phyloP scores from a whole-genome alignment of 1,284 basidiomycete genomes.

The Mycosarcoma mackinlayi region DNA sequence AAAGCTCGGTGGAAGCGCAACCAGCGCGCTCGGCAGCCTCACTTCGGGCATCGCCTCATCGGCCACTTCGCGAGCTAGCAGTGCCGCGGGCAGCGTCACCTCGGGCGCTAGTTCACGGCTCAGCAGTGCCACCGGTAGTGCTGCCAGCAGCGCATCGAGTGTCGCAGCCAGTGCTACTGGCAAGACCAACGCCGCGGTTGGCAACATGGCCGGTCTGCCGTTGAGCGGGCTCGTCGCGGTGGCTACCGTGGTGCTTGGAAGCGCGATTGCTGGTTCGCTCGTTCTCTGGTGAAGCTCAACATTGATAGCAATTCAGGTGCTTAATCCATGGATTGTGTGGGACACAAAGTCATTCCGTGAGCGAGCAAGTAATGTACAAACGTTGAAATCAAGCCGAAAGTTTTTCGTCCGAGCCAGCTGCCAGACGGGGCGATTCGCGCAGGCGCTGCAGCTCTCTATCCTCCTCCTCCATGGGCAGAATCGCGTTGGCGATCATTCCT shows the following conservation, averaged over 20 bases:
- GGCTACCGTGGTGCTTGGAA: constrained; percentile 17
- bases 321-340: too few relatives aligned
- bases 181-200: neutral
- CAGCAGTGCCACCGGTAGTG: neutral
- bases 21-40: neutral
- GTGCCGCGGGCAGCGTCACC: neutral
- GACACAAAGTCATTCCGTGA: neutral
- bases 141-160: neutral
- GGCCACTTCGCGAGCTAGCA: neutral
- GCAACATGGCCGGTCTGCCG: constrained; percentile 1
- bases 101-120: too few relatives aligned
- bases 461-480: constrained; percentile 57
- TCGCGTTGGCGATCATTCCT: constrained; percentile 53
- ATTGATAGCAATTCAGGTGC: too few relatives aligned
- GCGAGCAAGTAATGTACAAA: constrained; percentile 4
- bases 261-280: constrained; percentile 25
- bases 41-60: constrained; percentile 2
- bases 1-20: too few relatives aligned
- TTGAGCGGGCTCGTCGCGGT: constrained; percentile 9
- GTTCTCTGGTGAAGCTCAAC: constrained; percentile 18
- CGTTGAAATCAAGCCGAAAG: constrained; percentile 12
- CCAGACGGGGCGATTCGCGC: neutral
- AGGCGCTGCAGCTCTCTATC: constrained; percentile 31
- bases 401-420: constrained; percentile 22
- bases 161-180: neutral